Evolutionary conservation across 1,284 basidiomycete species (phyloP), one percentile per base, ranked within the genome.

Genomic region (Pseudozyma sp.): DNA sequence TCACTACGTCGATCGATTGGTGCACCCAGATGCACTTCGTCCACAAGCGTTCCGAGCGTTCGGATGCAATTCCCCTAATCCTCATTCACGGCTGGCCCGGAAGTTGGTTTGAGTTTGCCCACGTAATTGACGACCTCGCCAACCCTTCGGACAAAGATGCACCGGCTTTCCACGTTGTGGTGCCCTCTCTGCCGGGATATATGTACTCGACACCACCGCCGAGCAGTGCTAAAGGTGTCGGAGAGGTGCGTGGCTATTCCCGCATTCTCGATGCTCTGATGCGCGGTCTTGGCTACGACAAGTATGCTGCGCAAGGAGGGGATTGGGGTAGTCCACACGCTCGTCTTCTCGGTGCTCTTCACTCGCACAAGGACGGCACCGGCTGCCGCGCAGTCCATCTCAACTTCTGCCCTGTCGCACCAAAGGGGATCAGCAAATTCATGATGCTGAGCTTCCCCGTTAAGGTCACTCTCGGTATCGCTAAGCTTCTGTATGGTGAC

Each of bases 31-130:
- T 82, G 31, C 80, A 82, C 57, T 82, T 77, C 49, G 70, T 78
- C 21, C 64, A 76, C 58, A 62, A 64, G 31, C 61, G 62, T 6
- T 80, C 78, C 8, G 13, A 53, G 2, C 59, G 71, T 7, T 21
- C 66, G 7, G 70, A 78, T 59, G 80, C 80, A 3, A 77, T 82
- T 40, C 80, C 80, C 13, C 52, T 82, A 65, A 78, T 82, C 60
- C 78, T 80, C 54, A 70, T 76, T 47, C 80, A 82, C 21, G 80
- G 80, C n/a, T 82, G 78, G 78, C 80, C 80, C 4, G 74, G 74
- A 43, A 72, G 70, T 59, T 60, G 79, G 79, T 63, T 68, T 54
- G 74, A 76, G 47, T 76, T 76, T 18, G 66, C 65, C 5, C 62
- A 76, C 21, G 66, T 76, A 14, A 76, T 76, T 31, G 59, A 76